Conservation (phyloP, 257 asterid species). For the Solanum medicagineum region DNA sequence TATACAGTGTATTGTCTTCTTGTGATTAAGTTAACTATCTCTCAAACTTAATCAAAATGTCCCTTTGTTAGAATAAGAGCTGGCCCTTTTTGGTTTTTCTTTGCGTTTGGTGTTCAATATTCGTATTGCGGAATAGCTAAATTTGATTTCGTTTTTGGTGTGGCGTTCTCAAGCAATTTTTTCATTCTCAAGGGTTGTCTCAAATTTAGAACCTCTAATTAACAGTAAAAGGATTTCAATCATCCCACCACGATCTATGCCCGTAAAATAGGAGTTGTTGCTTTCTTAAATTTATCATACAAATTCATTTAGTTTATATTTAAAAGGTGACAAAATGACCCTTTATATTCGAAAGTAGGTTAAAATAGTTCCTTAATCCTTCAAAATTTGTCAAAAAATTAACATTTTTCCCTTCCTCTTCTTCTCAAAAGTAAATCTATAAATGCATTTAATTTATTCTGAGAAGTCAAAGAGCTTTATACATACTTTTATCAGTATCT, state of each 20-base stretch:
- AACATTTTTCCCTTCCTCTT: not conserved
- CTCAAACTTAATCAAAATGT: not conserved
- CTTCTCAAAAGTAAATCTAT: too few species aligned
- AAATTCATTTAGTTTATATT: not conserved
- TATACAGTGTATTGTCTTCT: not conserved
- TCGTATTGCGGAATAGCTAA: fast-evolving
- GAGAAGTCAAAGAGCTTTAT: not conserved
- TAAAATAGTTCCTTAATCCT: not conserved
- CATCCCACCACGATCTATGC: fast-evolving
- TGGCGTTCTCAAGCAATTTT: fast-evolving
- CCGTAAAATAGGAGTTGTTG: not conserved
- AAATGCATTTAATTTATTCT: not conserved
- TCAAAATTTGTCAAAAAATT: not conserved
- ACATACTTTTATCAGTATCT: not conserved
- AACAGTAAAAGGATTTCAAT: not conserved
- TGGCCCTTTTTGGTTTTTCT: too few species aligned
- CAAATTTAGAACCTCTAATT: not conserved
- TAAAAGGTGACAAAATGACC: not conserved
- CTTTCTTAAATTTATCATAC: not conserved
- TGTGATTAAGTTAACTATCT: not conserved
- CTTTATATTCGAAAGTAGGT: not conserved
- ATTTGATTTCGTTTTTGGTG: not conserved
- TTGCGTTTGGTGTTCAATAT: too few species aligned
- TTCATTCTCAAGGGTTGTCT: fast-evolving
- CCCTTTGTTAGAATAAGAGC: not conserved